Evolutionary conservation across 2,329 filamentous ascomycete species (phyloP).

Genomic region (Aspergillus latus): DNA sequence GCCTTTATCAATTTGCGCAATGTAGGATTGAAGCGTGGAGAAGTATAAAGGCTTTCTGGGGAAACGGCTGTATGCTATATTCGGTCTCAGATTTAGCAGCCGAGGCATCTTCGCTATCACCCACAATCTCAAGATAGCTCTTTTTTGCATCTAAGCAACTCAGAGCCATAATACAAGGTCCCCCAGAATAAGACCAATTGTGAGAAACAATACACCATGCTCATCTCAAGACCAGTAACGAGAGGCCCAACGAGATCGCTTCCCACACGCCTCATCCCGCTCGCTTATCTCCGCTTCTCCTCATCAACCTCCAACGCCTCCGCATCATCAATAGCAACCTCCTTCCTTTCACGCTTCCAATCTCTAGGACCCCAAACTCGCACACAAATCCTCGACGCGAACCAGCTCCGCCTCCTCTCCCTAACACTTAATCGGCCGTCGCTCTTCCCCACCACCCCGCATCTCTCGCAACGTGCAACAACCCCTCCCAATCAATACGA

Average conservation of each 20-base stretch:
- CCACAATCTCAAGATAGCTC: neutral
- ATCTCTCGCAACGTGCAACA: slow-evolving; percentile 39
- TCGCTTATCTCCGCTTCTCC: slow-evolving; percentile 18
- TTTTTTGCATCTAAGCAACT: too few species aligned
- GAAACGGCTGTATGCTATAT: slow-evolving; percentile 10
- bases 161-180: neutral
- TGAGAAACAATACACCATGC: slow-evolving; percentile 3
- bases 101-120: slow-evolving; percentile 3
- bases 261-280: neutral
- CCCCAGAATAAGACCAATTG: neutral
- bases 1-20: too few species aligned
- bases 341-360: slow-evolving; percentile 46
- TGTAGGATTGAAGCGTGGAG: too few species aligned
- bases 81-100: slow-evolving; percentile 11
- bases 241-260: neutral
- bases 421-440: slow-evolving; percentile 56
- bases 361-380: slow-evolving; percentile 44
- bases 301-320: slow-evolving; percentile 20
- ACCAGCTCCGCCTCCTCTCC: slow-evolving; percentile 63
- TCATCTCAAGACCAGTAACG: slow-evolving; percentile 3
- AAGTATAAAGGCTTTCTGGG: slow-evolving; percentile 2
- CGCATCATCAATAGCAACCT: slow-evolving; percentile 36
- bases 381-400: slow-evolving; percentile 58
- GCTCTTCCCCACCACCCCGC: slow-evolving; percentile 42
- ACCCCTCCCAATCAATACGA: slow-evolving; percentile 25